Evolutionary conservation across 2,329 filamentous ascomycete genomes (phyloP).

Genomic region (Hawksworthiomyces lignivorus): DNA sequence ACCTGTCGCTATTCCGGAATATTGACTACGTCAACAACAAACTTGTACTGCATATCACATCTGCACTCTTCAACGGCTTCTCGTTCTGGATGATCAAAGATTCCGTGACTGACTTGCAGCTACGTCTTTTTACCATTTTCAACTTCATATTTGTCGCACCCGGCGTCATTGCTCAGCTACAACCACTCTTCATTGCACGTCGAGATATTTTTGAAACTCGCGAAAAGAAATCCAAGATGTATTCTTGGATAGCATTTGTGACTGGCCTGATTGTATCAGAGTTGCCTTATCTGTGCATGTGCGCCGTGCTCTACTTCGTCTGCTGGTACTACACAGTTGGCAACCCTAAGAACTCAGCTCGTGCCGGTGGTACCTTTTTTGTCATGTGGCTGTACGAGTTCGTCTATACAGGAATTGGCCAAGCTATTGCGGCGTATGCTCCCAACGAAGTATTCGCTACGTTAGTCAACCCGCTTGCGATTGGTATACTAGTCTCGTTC

Average conservation of each 20-base stretch:
- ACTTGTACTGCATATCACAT: conserved; percentile 43
- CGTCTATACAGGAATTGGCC: conserved; percentile 52
- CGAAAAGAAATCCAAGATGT: conserved; percentile 60
- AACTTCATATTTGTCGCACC: conserved; percentile 63
- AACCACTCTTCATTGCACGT: conserved; percentile 64
- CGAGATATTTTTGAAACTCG: conserved; percentile 60
- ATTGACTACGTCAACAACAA: conserved; percentile 66
- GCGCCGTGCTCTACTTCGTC: conserved; percentile 49
- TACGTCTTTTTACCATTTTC: conserved; percentile 64
- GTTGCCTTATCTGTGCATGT: conserved; percentile 40
- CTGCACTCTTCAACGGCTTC: conserved; percentile 53
- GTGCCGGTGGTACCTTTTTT: conserved; percentile 43
- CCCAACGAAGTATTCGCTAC: conserved; percentile 53
- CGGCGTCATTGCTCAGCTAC: conserved; percentile 55
- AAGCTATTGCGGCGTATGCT: conserved; percentile 54
- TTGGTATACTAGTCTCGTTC: conserved; percentile 57
- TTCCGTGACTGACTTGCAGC: conserved; percentile 53
- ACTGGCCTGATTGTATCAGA: conserved; percentile 61
- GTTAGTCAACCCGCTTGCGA: conserved; percentile 47
- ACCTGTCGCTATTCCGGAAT: conserved; percentile 66
- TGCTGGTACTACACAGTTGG: conserved; percentile 19
- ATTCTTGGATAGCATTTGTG: conserved; percentile 62
- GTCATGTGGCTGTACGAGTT: conserved; percentile 53
- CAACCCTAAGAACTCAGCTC: conserved; percentile 27
- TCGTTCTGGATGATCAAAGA: conserved; percentile 52